Base-by-base conservation (phyloP, 2,329 filamentous ascomycete species). In the Monosporascus sp. region DNA sequence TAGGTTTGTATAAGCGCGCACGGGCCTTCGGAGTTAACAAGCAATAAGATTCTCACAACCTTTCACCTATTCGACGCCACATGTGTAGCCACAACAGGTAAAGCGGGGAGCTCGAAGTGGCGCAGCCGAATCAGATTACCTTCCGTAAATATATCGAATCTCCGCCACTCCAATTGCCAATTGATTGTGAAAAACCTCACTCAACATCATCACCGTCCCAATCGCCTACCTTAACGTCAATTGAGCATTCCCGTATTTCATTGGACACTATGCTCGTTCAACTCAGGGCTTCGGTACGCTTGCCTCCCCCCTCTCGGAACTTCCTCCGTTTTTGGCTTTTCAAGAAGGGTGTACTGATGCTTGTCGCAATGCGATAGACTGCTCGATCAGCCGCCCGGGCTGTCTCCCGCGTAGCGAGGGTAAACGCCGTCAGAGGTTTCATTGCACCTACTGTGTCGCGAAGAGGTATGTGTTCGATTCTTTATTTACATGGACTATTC, bases 371-470 rank as follows among this genome's bases (percentile, higher is more conserved):
- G 52, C 49, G 64, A 60, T 68, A 76, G 76, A 76, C 76, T 74
- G 74, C 75, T 64, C 73, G 74, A 67, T 71, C 71, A 66, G 75
- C 75, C 72, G 67, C 74, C 65, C 74, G 74, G 69, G 73, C 73
- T 68, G 71, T 75, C 69, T 73, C 74, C 70, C 71, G 77, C 68
- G 67, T 76, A 65, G 74, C 77, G 68, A 70, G 71, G 68, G 71
- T 73, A 51, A 74, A 71, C 63, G 65, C 74, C 62, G 70, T 72
- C 68, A 77, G 81, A 68, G 74, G 74, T 66, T 83, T 83, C 69
- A 81, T 83, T 65, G 79, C 77, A 65, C 81, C 81, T 57, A 83
- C 81, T 50, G 75, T 82, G 62, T 80, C 80, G 59, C 77, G 81
- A 70, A 77, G 80, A 79, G 81, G 81, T 84, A 79, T 72, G 81